These are phyloP conservation scores for Mycena kentingensis DNA, from an alignment of 768 basidiomycete genomes.

Conservation along the genomic window DNA sequence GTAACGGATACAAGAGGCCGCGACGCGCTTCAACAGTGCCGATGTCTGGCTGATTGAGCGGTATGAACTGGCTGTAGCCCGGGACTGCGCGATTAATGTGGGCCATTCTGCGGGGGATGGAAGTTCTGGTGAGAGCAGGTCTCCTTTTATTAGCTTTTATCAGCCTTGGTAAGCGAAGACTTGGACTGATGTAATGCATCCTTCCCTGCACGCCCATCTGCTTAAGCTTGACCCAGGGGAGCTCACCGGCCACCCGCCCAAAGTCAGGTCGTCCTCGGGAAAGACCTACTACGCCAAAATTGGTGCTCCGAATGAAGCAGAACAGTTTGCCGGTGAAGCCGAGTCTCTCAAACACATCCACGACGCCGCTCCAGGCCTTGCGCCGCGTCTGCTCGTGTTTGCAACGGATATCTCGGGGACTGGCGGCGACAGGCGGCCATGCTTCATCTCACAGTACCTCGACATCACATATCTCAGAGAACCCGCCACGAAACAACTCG, in stretches of 20 bases:
- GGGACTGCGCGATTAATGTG: conserved; percentile 51
- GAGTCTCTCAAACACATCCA: conserved; percentile 67
- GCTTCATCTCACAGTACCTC: conserved; percentile 77
- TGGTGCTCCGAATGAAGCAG: conserved; percentile 52
- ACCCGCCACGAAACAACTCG: conserved; percentile 51
- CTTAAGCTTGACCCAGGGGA: conserved; percentile 51
- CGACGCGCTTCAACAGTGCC: conserved; percentile 36
- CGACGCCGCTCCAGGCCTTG: conserved; percentile 66
- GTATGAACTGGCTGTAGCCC: conserved; percentile 55
- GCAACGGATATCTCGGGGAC: no score
- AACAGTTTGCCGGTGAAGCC: conserved; percentile 71
- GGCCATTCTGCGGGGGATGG: conserved; percentile 14
- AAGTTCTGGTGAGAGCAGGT: not conserved
- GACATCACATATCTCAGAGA: conserved; percentile 50
- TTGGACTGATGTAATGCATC: not conserved
- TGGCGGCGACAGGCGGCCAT: conserved; percentile 47
- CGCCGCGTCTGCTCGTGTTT: conserved; percentile 57
- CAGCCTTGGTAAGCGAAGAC: not conserved
- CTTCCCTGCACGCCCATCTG: conserved; percentile 45
- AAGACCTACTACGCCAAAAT: conserved; percentile 63
- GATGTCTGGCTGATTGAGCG: conserved; percentile 59
- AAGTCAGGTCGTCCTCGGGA: conserved; percentile 58
- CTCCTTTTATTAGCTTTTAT: not conserved
- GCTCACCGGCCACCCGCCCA: conserved; percentile 48
- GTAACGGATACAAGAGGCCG: not conserved